Percentiles rank a stretch among this genome's conserved stretches.
Evolutionary conservation across 208 protist species (phyloP).

Genomic region (Leishmania tropica): DNA sequence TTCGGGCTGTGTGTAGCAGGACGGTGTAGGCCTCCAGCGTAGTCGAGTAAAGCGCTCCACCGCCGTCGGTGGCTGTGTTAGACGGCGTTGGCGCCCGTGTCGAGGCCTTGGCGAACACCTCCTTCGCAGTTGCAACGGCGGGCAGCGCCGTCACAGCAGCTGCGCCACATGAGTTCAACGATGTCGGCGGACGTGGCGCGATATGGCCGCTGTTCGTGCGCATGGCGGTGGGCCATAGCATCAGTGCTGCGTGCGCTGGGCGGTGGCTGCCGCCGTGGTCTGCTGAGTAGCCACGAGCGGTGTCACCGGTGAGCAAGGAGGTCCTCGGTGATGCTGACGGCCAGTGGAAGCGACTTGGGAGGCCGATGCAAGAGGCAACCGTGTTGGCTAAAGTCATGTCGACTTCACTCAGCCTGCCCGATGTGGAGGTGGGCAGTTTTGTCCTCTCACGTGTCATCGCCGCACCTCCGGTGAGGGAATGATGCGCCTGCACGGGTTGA

Average conservation of each 20-base stretch:
- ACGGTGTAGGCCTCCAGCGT: constrained; percentile 59
- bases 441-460: too few species aligned
- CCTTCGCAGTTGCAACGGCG: constrained; percentile 5
- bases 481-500: background rate
- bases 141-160: constrained; percentile 18
- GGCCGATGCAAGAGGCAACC: constrained; percentile 32
- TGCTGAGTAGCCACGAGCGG: background rate
- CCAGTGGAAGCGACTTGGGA: constrained; percentile 57
- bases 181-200: constrained; percentile 1
- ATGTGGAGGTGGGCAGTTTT: background rate
- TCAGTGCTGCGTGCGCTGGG: constrained; percentile 2
- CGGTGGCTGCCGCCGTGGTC: background rate
- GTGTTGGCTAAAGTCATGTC: constrained; percentile 40
- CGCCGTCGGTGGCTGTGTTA: constrained; percentile 20
- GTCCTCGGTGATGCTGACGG: background rate
- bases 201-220: constrained; percentile 16
- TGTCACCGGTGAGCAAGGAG: background rate
- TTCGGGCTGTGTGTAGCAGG: constrained; percentile 51
- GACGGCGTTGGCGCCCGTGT: background rate
- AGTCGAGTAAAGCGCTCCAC: constrained; percentile 50
- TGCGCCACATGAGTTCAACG: background rate
- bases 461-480: background rate
- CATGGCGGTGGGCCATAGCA: constrained; percentile 35
- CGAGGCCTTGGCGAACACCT: constrained; percentile 20
- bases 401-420: constrained; percentile 9